Base-by-base conservation (phyloP, 306 rosid genomes). In the Prunus kanzakura region DNA sequence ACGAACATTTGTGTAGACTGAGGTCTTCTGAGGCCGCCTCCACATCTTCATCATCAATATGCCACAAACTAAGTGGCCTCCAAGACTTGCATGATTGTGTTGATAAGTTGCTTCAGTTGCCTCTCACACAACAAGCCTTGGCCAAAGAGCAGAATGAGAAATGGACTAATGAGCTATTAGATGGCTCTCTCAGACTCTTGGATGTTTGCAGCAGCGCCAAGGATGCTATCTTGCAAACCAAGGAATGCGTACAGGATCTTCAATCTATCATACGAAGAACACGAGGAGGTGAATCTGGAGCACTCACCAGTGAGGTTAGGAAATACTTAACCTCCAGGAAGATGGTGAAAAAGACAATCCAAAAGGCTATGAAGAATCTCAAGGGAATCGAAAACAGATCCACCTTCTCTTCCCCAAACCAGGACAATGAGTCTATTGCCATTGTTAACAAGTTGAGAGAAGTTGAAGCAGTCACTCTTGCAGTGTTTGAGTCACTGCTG, bases 291-390 rank as follows among this genome's bases (percentile, higher is more conserved):
- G 73, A 80, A 27, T 20, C 5, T 57, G 73, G 4, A 30, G 30
- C 19, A 25, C 67, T 76, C 6, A 32, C 71, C 18, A 72, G 27
- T 46, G 87, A 81, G 82, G 73, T 64, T 13, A 79, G 16, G 67
- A 86, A 86, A 69, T 83, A 78, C 77, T 78, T 81, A 11, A 57
- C 71, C 84, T 81, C 87, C 0, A 81, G 76, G 64, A 83, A 81
- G 73, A 55, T 65, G 32, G 76, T 79, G 67, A 81, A 76, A 38
- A 83, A 72, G n/a, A 60, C 80, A 64, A 78, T 76, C 76, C 75
- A 64, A 47, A 79, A 76, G 79, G 78, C 81, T 19, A 60, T 77
- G 14, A 20, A 18, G 2, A 67, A 65, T 75, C 47, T 64, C 2
- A 82, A 72, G 67, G 72, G 64, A 58, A 58, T 58, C 4, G 9